A percentile compares a stretch with the other conserved stretches of the same genome.
phyloP scores from a whole-genome alignment of 2,329 filamentous ascomycete genomes.

The Colletotrichum orbiculare region DNA sequence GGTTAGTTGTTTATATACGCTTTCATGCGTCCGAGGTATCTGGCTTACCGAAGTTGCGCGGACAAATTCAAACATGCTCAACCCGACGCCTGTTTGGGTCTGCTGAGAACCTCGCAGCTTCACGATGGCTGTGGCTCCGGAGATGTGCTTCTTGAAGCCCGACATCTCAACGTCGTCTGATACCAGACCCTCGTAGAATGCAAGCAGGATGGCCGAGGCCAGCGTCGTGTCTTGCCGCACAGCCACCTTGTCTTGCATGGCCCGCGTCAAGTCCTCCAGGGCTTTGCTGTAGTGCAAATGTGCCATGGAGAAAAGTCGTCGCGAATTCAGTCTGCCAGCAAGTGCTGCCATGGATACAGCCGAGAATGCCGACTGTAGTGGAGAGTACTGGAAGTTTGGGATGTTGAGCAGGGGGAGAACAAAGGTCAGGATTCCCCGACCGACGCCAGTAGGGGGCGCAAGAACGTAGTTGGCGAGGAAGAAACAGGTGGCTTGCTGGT shows the following conservation, averaged over 20 bases:
- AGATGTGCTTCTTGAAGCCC: constrained; percentile 40
- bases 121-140: constrained; percentile 39
- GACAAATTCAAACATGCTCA: constrained; percentile 43
- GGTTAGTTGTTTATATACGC: background rate
- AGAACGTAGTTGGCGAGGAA: constrained; percentile 42
- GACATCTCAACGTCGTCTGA: constrained; percentile 37
- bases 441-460: constrained; percentile 36
- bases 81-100: constrained; percentile 33
- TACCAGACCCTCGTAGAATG: constrained; percentile 41
- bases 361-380: constrained; percentile 39
- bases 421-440: constrained; percentile 39
- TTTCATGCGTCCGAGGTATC: background rate
- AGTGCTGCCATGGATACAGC: constrained; percentile 40
- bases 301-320: constrained; percentile 36
- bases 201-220: constrained; percentile 39
- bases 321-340: constrained; percentile 40
- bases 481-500: constrained; percentile 41
- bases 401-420: constrained; percentile 38
- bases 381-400: constrained; percentile 36
- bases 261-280: constrained; percentile 38
- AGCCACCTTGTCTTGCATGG: constrained; percentile 37
- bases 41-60: constrained; percentile 39
- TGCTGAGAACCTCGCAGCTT: constrained; percentile 37
- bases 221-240: constrained; percentile 39
- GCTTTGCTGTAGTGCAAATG: constrained; percentile 40